Conservation (phyloP, 2,329 filamentous ascomycete genomes). For the Aspergillus sp. region DNA sequence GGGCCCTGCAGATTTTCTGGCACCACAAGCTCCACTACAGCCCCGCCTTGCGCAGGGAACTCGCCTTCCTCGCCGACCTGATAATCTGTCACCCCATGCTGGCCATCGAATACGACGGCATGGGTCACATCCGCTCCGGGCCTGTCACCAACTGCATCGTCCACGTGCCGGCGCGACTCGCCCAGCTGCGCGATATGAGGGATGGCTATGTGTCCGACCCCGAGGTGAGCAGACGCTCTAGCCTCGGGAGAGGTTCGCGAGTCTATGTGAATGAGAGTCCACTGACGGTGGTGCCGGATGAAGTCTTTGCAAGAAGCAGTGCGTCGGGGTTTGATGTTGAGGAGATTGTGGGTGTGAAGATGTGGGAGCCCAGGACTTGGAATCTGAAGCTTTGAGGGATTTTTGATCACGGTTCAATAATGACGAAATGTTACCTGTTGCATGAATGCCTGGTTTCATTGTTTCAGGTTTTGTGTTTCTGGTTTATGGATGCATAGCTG, state of each 20-base stretch:
- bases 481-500: no score
- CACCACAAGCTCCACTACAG: not conserved
- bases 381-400: slow-evolving; percentile 13
- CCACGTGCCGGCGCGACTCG: not conserved
- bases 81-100: slow-evolving; percentile 16
- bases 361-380: slow-evolving; percentile 25
- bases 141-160: slow-evolving; percentile 4
- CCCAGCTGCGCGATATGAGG: not conserved
- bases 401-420: no score
- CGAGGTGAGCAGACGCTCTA: not conserved
- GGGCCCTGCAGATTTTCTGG: slow-evolving; percentile 22
- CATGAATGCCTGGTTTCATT: no score
- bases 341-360: slow-evolving; percentile 19
- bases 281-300: no score
- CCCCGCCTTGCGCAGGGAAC: slow-evolving; percentile 4
- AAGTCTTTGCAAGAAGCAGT: not conserved
- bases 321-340: not conserved
- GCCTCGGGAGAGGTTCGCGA: not conserved
- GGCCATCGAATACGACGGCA: slow-evolving; percentile 20
- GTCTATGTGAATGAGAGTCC: no score
- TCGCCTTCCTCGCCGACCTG: slow-evolving; percentile 17
- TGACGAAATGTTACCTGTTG: no score
- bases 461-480: no score
- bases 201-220: not conserved
- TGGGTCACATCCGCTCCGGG: slow-evolving; percentile 15